Base-by-base conservation (phyloP, 306 rosid genomes). In the Ziziphus jujuba region DNA sequence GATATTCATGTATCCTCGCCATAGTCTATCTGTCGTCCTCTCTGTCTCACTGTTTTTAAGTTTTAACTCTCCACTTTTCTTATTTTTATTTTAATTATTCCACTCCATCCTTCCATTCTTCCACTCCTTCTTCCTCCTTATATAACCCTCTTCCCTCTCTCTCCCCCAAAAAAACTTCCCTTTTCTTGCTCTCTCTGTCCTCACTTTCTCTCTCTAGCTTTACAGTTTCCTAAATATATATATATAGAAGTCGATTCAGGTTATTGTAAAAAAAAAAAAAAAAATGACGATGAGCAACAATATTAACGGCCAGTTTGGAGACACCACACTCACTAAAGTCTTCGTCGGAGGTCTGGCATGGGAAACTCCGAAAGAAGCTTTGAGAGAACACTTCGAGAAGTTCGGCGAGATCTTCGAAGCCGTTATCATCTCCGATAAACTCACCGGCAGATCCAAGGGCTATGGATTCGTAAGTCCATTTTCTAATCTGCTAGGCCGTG, bases 371-470 rank as follows among this genome's bases (percentile, higher is more conserved):
- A 88, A 80, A 71, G 97, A 88, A 40, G 85, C 84, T 21, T 44
- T 90, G 67, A 61, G 84, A 51, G 83, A 82, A 19, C 95, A 90
- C 72, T 90, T 90, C 20, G 73, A 79, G 50, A 84, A 87, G 84
- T 85, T 74, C 55, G 97, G 97, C 4, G 86, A 91, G 75, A 87
- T 91, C 82, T 81, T 91, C 10, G 97, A 91, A 72, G 97, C 97
- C 13, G 97, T 91, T 73, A 84, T 91, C 73, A 91, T 91, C 77
- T 82, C 82, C n/a, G 97, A 91, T 47, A 91, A 91, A 71, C 56
- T 77, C 63, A 91, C 92, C 24, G 95, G 85, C 80, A 81, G 91
- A 87, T 91, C 97, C 90, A 91, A 91, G 80, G 97, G 97, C 80
- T 91, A 91, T 63, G 97, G 97, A 69, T 91, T 91, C 63, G 97